Base-by-base conservation (phyloP, 2,329 filamentous ascomycete genomes). In the Hypoxylon sp. region DNA sequence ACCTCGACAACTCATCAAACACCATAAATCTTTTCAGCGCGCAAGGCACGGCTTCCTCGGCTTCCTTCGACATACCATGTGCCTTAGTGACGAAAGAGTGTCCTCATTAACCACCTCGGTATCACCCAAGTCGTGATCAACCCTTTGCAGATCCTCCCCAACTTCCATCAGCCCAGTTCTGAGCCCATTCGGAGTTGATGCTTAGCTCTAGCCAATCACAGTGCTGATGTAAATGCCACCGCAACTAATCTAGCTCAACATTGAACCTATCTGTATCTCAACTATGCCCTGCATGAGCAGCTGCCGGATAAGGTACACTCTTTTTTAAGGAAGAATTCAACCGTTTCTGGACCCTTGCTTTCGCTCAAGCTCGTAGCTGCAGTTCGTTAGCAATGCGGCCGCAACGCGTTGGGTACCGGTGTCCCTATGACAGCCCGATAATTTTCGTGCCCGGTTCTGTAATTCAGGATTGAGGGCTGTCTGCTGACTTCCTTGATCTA, bases 131-230 rank as follows among this genome's bases (percentile, higher is more conserved):
- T 62, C 48, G 15, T 67, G 65, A 56, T 72, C 62, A 29, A 65
- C 70, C 58, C 19, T n/a, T 64, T 64, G 67, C 62, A 72, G 67
- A 72, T 70, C 62, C 59, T 65, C 64, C 64, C 21, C 47, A 46
- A 66, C 46, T 68, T n/a, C 44, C 56, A 68, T 70, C 70, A 72
- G 65, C 70, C 70, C 62, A 70, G 67, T 63, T 67, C 61, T 68
- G 48, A 64, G 21, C 29, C 53, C 50, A 62, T 51, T 52, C 48
- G 27, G 52, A 52, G 50, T 57, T 53, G 57, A 24, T 65, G 29
- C 37, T 59, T 37, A 7, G 39, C 15, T 27, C 39, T 54, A 17
- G 50, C 70, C 70, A 72, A 72, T 72, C 61, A 66, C 29, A n/a
- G 6, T 37, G 19, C 47, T 27, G 17, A 51, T 65, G 39, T 39